Evolutionary conservation across 768 basidiomycete genomes (phyloP).

Genomic region (Lactarius sanguifluus): DNA sequence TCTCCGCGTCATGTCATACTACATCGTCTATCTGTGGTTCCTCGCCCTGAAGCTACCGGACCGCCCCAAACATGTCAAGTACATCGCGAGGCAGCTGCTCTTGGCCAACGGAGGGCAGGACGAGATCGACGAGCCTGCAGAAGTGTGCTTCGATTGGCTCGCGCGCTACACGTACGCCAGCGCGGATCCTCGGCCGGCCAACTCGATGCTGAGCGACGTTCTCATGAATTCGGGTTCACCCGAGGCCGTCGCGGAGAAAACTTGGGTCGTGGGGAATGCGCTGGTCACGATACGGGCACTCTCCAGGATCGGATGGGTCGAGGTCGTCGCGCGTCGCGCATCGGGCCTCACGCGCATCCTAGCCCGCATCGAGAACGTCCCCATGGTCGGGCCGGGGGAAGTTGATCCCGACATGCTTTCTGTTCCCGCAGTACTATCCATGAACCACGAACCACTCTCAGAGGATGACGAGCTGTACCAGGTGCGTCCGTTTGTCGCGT

Average conservation of each 20-base stretch:
- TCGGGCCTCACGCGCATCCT: constrained; percentile 87
- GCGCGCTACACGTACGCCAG: constrained; percentile 92
- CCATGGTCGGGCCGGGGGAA: constrained; percentile 80
- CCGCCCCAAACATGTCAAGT: constrained; percentile 75
- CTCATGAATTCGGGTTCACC: constrained; percentile 58
- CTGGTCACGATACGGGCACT: constrained; percentile 80
- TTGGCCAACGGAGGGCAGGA: constrained; percentile 77
- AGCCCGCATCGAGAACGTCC: constrained; percentile 86
- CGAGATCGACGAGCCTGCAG: constrained; percentile 82
- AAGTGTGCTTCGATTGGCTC: constrained; percentile 98
- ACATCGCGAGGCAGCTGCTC: constrained; percentile 83
- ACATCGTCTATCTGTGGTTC: constrained; percentile 94
- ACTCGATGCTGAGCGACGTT: constrained; percentile 74
- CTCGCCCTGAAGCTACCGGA: constrained; percentile 81
- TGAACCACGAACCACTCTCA: constrained; percentile 50
- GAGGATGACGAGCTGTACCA: constrained; percentile 30
- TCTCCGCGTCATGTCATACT: constrained; percentile 85
- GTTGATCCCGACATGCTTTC: constrained; percentile 77
- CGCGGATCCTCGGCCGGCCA: constrained; percentile 87
- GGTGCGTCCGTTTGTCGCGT: constrained; percentile 20
- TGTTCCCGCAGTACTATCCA: constrained; percentile 68
- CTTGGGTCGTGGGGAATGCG: constrained; percentile 85
- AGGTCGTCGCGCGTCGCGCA: constrained; percentile 78
- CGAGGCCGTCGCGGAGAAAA: constrained; percentile 59
- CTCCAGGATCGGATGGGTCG: constrained; percentile 80